Percentiles rank a stretch among this genome's conserved stretches.
Conservation (phyloP, 768 basidiomycete species). For the Pleurotus djamor region DNA sequence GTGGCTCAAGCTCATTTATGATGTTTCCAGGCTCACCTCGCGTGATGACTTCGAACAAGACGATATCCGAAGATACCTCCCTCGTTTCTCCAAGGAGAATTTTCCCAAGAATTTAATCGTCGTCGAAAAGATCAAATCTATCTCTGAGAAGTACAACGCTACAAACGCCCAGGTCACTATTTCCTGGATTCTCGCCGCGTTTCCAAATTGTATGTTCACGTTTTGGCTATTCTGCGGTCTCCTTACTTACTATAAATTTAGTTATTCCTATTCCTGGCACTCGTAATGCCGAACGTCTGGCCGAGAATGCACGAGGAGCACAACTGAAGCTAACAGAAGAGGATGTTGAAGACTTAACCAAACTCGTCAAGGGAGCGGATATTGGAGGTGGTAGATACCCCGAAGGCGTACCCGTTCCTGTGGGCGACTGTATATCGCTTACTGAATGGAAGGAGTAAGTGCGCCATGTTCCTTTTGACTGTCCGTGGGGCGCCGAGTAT, state of each 20-base stretch:
- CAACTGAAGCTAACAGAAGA: slow-evolving; percentile 13
- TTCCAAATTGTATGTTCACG: slow-evolving; percentile 14
- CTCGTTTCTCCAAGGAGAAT: slow-evolving; percentile 34
- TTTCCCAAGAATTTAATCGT: slow-evolving; percentile 41
- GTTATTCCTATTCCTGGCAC: slow-evolving; percentile 25
- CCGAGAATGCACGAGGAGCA: slow-evolving; percentile 19
- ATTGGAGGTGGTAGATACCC: slow-evolving; percentile 19
- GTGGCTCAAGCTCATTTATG: background rate
- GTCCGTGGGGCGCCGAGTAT: too few relatives aligned
- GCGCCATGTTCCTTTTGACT: background rate
- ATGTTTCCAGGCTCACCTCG: slow-evolving; percentile 21
- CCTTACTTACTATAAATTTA: background rate
- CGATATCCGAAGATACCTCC: slow-evolving; percentile 29
- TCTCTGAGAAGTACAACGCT: slow-evolving; percentile 25
- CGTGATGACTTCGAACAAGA: slow-evolving; percentile 31
- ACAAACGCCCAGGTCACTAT: slow-evolving; percentile 26
- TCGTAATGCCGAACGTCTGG: slow-evolving; percentile 15
- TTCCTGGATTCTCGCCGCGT: slow-evolving; percentile 19
- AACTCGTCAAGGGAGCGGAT: slow-evolving; percentile 16
- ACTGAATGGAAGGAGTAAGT: slow-evolving; percentile 14
- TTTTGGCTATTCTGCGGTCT: background rate
- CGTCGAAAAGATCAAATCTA: slow-evolving; percentile 25
- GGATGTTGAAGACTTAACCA: slow-evolving; percentile 19
- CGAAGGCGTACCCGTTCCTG: slow-evolving; percentile 9
- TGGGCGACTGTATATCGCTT: slow-evolving; percentile 17